phyloP scores from a whole-genome alignment of 2,329 filamentous ascomycete species.

The Monilinia fructigena region DNA sequence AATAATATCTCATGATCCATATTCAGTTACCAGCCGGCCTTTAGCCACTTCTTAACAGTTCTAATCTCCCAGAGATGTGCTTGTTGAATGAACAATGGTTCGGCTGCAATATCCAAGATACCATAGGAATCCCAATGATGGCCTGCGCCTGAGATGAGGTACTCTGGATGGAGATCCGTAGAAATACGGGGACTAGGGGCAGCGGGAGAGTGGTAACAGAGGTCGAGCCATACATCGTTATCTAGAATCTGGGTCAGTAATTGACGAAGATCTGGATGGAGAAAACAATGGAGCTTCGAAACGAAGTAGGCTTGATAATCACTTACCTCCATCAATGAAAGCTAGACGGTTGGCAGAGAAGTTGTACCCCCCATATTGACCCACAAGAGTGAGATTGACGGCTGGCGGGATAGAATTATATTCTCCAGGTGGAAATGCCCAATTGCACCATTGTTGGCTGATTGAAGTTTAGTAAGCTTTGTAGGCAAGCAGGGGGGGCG shows the following conservation, averaged over 20 bases:
- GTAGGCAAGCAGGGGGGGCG: background rate
- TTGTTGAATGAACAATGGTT: constrained; percentile 52
- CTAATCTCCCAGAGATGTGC: constrained; percentile 52
- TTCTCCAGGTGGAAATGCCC: constrained; percentile 50
- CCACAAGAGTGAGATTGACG: constrained; percentile 46
- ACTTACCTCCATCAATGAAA: constrained; percentile 50
- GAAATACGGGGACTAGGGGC: constrained; percentile 43
- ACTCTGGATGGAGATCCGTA: constrained; percentile 48
- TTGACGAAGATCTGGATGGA: background rate
- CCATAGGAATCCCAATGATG: constrained; percentile 49
- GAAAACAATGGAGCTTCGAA: background rate
- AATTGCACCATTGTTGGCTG: constrained; percentile 50
- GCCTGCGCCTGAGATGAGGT: constrained; percentile 50
- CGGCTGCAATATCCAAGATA: constrained; percentile 42
- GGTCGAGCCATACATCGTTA: constrained; percentile 52
- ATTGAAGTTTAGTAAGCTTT: background rate
- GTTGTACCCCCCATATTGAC: constrained; percentile 49
- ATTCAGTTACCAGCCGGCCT: constrained; percentile 15
- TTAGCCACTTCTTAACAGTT: constrained; percentile 46
- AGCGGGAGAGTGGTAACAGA: constrained; percentile 50
- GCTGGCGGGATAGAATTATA: constrained; percentile 47
- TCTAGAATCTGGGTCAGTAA: constrained; percentile 19
- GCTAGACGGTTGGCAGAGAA: constrained; percentile 49
- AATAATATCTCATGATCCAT: background rate
- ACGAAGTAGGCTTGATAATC: background rate